These are phyloP conservation scores for Sesbania bispinosa DNA, from an alignment of 306 rosid species.

Conservation along the genomic window DNA sequence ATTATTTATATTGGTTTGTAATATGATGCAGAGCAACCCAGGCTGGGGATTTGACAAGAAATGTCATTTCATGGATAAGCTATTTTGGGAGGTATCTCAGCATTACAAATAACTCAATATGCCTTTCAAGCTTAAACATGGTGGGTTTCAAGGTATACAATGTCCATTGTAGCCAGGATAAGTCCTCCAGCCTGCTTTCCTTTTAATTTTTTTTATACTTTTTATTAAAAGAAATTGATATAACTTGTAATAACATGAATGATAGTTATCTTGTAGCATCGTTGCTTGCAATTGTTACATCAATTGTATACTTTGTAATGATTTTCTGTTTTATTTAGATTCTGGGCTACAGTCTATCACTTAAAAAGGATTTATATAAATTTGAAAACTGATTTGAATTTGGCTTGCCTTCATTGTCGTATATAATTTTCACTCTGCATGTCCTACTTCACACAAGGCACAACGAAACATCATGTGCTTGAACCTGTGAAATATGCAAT, in stretches of 20 bases:
- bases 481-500: too few relatives aligned
- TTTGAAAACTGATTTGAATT: too few relatives aligned
- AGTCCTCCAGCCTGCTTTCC: neutral
- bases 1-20: conserved; percentile 22
- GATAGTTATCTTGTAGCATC: neutral
- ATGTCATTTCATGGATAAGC: conserved; percentile 87
- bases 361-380: too few relatives aligned
- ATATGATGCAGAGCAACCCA: conserved; percentile 77
- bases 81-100: conserved; percentile 62
- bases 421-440: too few relatives aligned
- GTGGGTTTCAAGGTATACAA: neutral
- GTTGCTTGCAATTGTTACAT: conserved; percentile 20
- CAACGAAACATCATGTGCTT: too few relatives aligned
- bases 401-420: too few relatives aligned
- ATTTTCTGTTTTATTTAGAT: conserved; percentile 9
- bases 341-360: neutral
- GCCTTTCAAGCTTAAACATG: conserved; percentile 13
- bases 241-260: conserved; percentile 20
- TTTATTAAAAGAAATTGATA: neutral
- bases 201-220: neutral
- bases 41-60: conserved; percentile 92
- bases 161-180: neutral
- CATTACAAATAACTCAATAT: conserved; percentile 46
- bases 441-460: too few relatives aligned
- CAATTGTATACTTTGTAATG: conserved; percentile 5